Percentiles rank a stretch among this genome's conserved stretches.
Evolutionary conservation across 495 filamentous ascomycete species (phyloP).

Genomic region (Ascobolus immersus): DNA sequence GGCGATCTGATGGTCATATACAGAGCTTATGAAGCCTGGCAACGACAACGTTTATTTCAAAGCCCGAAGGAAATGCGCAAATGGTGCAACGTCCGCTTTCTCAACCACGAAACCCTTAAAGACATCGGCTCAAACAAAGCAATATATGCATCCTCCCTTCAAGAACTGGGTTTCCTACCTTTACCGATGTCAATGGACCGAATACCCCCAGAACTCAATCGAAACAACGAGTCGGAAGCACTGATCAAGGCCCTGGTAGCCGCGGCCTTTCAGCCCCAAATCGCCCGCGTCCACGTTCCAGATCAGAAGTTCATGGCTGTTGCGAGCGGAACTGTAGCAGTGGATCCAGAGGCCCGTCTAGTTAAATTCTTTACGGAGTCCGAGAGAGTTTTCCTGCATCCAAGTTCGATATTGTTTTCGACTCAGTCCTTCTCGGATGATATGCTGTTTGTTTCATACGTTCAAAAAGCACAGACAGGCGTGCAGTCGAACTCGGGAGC

Average conservation of each 20-base stretch:
- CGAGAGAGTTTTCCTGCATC: slow-evolving; percentile 77
- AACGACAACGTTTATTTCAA: too few relatives aligned
- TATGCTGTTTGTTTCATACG: slow-evolving; percentile 54
- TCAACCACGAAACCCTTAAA: slow-evolving; percentile 55
- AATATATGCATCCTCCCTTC: slow-evolving; percentile 65
- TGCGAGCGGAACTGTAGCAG: slow-evolving; percentile 60
- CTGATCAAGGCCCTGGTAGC: slow-evolving; percentile 76
- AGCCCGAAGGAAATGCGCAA: too few relatives aligned
- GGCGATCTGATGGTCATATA: slow-evolving; percentile 78
- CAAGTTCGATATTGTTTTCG: slow-evolving; percentile 60
- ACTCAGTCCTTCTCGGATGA: slow-evolving; percentile 45
- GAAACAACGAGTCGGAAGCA: slow-evolving; percentile 21
- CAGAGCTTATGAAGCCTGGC: slow-evolving; percentile 50
- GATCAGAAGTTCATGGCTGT: slow-evolving; percentile 82
- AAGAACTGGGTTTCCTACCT: slow-evolving; percentile 59
- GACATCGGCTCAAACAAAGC: slow-evolving; percentile 68
- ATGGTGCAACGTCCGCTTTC: slow-evolving; percentile 73
- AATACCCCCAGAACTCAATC: slow-evolving; percentile 19
- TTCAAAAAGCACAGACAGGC: slow-evolving; percentile 57
- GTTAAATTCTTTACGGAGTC: slow-evolving; percentile 83
- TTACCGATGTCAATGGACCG: slow-evolving; percentile 12
- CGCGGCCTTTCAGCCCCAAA: slow-evolving; percentile 69
- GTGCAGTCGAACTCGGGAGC: not conserved
- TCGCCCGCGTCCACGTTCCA: slow-evolving; percentile 72
- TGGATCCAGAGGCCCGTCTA: slow-evolving; percentile 73